phyloP scores from a whole-genome alignment of 179 eudicot species.

The Pouteria campechiana region DNA sequence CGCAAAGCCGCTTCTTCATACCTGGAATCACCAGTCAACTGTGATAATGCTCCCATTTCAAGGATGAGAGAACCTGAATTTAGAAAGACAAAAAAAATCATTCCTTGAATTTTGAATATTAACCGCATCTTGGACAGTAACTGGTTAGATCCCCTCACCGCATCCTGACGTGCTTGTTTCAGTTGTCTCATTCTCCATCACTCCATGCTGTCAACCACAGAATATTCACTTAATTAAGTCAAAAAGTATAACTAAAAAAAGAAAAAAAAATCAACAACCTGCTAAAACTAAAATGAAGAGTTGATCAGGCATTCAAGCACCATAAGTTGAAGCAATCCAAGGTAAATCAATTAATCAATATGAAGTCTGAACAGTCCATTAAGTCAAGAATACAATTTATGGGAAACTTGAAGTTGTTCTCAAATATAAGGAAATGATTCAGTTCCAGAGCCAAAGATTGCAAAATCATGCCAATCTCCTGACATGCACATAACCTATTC shows the following conservation, averaged over 20 bases:
- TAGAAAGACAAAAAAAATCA: slow-evolving; percentile 7
- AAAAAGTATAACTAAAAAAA: too few relatives aligned
- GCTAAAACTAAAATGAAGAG: too few relatives aligned
- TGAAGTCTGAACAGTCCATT: too few relatives aligned
- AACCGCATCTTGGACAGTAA: slow-evolving; percentile 3
- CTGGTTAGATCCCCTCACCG: slow-evolving; percentile 52
- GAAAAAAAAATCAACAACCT: too few relatives aligned
- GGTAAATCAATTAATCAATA: too few relatives aligned
- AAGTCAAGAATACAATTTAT: too few relatives aligned
- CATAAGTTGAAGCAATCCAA: background rate
- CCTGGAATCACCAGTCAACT: slow-evolving; percentile 79
- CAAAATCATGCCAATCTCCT: too few relatives aligned
- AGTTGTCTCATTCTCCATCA: slow-evolving; percentile 85
- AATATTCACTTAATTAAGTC: too few relatives aligned
- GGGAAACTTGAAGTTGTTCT: slow-evolving; percentile 7
- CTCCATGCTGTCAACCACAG: slow-evolving; percentile 88
- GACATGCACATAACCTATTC: too few relatives aligned
- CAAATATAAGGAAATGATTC: slow-evolving; percentile 7
- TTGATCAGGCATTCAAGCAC: background rate
- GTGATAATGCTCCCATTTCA: slow-evolving; percentile 93
- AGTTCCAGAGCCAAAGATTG: slow-evolving; percentile 3
- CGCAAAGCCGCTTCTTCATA: slow-evolving; percentile 79
- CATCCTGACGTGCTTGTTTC: slow-evolving; percentile 99
- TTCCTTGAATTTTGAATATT: slow-evolving; percentile 1
- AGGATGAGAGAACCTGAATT: slow-evolving; percentile 81